Percentiles rank a stretch among this genome's conserved stretches.
These are phyloP conservation scores for Citrus inodora DNA, from an alignment of 345 rosid species.

Conservation along the genomic window DNA sequence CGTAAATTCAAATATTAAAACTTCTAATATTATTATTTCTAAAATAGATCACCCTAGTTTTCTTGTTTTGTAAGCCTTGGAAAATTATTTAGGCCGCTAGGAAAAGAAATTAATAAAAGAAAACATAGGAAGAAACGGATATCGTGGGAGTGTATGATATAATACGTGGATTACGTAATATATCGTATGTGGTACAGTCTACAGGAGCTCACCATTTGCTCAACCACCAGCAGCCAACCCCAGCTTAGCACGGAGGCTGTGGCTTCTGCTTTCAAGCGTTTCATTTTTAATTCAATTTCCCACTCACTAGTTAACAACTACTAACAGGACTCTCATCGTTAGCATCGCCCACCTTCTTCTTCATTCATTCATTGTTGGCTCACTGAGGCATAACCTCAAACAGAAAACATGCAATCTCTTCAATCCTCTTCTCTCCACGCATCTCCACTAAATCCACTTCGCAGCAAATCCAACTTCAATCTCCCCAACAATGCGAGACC, in stretches of 20 bases:
- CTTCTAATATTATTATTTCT: too few relatives aligned
- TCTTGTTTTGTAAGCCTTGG: too few relatives aligned
- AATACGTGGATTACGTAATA: neutral
- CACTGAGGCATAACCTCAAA: neutral
- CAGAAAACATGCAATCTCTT: constrained; percentile 67
- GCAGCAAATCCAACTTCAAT: constrained; percentile 22
- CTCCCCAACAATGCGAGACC: constrained; percentile 28
- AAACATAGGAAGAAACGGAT: neutral
- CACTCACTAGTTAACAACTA: neutral
- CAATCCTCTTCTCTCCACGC: constrained; percentile 58
- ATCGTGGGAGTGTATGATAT: neutral
- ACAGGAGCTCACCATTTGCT: neutral
- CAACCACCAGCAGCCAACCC: neutral
- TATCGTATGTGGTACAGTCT: neutral
- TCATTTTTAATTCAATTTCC: neutral
- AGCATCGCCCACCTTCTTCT: constrained; percentile 17
- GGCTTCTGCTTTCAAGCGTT: neutral
- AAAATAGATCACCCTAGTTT: too few relatives aligned
- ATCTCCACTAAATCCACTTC: constrained; percentile 53
- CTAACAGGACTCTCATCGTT: constrained; percentile 16
- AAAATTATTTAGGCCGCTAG: too few relatives aligned
- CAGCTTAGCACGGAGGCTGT: neutral
- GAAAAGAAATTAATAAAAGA: too few relatives aligned
- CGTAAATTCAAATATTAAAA: too few relatives aligned
- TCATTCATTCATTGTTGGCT: neutral